Conservation (phyloP, 768 basidiomycete genomes). For the Postia placenta region DNA sequence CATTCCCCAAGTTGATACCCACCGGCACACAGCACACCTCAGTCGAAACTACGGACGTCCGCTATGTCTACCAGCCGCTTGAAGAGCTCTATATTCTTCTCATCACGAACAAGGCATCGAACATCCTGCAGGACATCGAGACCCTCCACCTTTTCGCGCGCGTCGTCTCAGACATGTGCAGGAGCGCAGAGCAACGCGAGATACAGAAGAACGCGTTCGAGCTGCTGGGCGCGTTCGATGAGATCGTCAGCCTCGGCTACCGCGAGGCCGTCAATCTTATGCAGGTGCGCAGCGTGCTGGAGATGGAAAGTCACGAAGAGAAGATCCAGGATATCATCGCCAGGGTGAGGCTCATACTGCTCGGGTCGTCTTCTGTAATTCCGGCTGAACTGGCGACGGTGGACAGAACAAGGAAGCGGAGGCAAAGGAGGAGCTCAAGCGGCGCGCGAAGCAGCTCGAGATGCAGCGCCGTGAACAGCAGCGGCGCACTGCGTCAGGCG, state of each 20-base stretch:
- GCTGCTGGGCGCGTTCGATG: conserved; percentile 92
- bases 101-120: conserved; percentile 98
- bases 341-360: conserved; percentile 50
- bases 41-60: conserved; percentile 92
- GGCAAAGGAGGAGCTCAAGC: conserved; percentile 97
- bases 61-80: conserved; percentile 94
- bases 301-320: conserved; percentile 91
- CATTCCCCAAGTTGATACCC: conserved; percentile 96
- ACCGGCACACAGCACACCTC: conserved; percentile 93
- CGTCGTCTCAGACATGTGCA: conserved; percentile 87
- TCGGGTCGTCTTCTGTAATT: too few relatives aligned
- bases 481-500: conserved; percentile 53
- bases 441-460: conserved; percentile 95
- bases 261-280: conserved; percentile 72
- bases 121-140: conserved; percentile 97
- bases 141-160: conserved; percentile 92
- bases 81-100: conserved; percentile 96
- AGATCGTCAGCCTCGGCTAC: conserved; percentile 88
- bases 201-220: conserved; percentile 90
- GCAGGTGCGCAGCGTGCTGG: conserved; percentile 72
- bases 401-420: conserved; percentile 95
- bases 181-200: conserved; percentile 82
- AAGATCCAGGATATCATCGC: conserved; percentile 99
- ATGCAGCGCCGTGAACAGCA: conserved; percentile 97
- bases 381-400: too few relatives aligned